Conservation (phyloP, 2,329 filamentous ascomycete genomes). For the Chaetomium globosum region DNA sequence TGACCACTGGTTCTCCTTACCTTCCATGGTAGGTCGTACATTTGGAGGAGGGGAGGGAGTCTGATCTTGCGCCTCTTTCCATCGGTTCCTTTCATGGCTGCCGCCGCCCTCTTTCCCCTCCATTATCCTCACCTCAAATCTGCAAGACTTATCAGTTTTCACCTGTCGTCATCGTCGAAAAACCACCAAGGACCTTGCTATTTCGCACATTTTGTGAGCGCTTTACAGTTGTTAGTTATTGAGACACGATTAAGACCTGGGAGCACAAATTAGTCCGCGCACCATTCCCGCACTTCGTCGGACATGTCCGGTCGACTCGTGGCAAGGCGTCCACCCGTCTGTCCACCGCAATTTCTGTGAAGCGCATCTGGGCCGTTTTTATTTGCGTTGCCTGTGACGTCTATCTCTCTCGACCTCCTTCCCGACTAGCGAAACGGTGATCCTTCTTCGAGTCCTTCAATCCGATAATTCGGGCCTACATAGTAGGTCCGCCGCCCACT, state of each 20-base stretch:
- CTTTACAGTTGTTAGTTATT: background rate
- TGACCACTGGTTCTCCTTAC: background rate
- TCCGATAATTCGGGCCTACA: background rate
- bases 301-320: background rate
- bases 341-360: background rate
- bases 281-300: constrained; percentile 1
- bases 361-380: background rate
- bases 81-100: background rate
- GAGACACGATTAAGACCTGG: background rate
- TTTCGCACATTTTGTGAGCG: background rate
- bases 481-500: background rate
- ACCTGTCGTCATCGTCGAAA: background rate
- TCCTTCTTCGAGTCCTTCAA: background rate
- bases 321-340: background rate
- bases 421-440: background rate
- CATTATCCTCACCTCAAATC: background rate
- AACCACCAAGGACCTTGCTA: background rate
- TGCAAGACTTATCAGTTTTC: background rate
- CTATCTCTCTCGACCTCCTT: background rate
- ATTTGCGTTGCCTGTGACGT: background rate
- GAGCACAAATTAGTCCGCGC: background rate
- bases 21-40: too few relatives aligned
- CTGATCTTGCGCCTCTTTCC: background rate
- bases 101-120: background rate
- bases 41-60: background rate